Evolutionary conservation across 805 yeast genomes (phyloP).

Genomic region (Wickerhamomyces subpelliculosus): DNA sequence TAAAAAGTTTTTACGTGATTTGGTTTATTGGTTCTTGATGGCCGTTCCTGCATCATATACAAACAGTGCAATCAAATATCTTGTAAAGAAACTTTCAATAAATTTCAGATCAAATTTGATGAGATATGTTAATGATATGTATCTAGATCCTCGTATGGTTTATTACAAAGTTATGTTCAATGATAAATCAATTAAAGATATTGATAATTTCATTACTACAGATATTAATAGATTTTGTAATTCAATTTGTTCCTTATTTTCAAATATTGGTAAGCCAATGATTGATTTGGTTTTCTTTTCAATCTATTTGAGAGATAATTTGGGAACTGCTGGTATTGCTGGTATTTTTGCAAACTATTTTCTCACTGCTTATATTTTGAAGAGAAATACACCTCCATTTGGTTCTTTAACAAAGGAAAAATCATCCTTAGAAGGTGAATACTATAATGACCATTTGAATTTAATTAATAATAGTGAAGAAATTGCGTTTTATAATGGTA

Average conservation of each 20-base stretch:
- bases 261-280: constrained; percentile 87
- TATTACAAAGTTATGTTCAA: constrained; percentile 70
- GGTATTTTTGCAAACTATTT: constrained; percentile 81
- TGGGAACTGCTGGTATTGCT: constrained; percentile 79
- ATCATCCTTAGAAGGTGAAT: constrained; percentile 81
- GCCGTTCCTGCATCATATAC: constrained; percentile 93
- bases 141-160: constrained; percentile 71
- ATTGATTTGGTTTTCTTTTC: constrained; percentile 82
- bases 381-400: constrained; percentile 74
- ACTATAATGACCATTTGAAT: constrained; percentile 79
- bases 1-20: constrained; percentile 63
- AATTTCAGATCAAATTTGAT: constrained; percentile 80
- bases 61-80: constrained; percentile 78
- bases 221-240: constrained; percentile 78
- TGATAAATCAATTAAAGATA: constrained; percentile 47
- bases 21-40: constrained; percentile 79
- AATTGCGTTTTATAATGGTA: constrained; percentile 90
- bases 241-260: constrained; percentile 74
- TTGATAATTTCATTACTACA: constrained; percentile 75
- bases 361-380: constrained; percentile 68
- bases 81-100: constrained; percentile 69
- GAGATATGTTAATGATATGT: constrained; percentile 85
- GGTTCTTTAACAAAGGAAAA: constrained; percentile 67
- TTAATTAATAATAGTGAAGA: constrained; percentile 88
- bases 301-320: constrained; percentile 72